phyloP scores from a whole-genome alignment of 352 stramenopile species.

The Pythium brachiatum region DNA sequence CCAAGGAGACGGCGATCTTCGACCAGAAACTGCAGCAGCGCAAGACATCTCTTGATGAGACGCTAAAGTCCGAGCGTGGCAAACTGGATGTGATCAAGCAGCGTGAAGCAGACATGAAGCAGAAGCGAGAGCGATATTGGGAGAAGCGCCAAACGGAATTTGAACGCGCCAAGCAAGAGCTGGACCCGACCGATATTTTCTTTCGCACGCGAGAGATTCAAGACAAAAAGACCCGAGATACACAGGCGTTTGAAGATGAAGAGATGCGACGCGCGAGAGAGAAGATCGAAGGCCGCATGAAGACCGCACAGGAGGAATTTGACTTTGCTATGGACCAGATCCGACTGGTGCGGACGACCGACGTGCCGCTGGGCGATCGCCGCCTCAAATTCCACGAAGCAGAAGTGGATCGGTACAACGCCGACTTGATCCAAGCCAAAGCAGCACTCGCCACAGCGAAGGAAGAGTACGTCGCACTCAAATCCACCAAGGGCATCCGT shows the following conservation, averaged over 20 bases:
- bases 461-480: conserved; percentile 68
- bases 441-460: conserved; percentile 42
- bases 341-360: conserved; percentile 32
- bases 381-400: conserved; percentile 60
- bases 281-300: conserved; percentile 44
- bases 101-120: conserved; percentile 39
- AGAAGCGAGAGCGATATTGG: conserved; percentile 62
- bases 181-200: conserved; percentile 79
- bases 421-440: conserved; percentile 49
- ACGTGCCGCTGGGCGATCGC: conserved; percentile 47
- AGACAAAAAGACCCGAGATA: conserved; percentile 51
- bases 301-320: conserved; percentile 38
- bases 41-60: conserved; percentile 35
- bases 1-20: conserved; percentile 52
- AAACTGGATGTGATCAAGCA: conserved; percentile 57
- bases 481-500: conserved; percentile 37
- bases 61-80: conserved; percentile 39
- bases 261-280: conserved; percentile 44
- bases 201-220: conserved; percentile 65
- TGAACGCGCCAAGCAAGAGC: conserved; percentile 63
- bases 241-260: conserved; percentile 55
- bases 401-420: conserved; percentile 46
- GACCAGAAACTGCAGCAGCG: conserved; percentile 44
- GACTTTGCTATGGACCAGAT: conserved; percentile 36
- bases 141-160: conserved; percentile 59